Evolutionary conservation across 1,284 basidiomycete species (phyloP), one percentile per base, ranked within the genome.

Genomic region (Coniferiporia sulphurascens): DNA sequence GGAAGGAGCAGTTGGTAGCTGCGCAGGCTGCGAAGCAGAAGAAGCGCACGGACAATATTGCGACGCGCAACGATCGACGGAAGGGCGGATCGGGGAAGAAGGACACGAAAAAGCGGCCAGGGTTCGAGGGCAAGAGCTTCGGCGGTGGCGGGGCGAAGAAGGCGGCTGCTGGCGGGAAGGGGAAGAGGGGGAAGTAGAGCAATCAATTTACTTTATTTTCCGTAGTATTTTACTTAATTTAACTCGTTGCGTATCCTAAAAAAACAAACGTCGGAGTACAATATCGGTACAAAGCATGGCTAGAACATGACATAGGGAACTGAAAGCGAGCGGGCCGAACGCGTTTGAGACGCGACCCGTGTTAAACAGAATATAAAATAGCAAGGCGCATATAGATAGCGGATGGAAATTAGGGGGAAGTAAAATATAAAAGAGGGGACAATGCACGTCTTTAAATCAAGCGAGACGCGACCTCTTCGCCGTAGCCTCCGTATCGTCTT

Each of bases 11-110:
- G 43, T 68, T 94, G 22, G 68, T 80, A 6, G 79, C 83, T 17
- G 80, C 85, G 3, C 89, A 92, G 81, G 87, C 87, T 1, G 89
- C 89, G 35, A 85, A 83, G 68, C 87, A 92, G 73, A 93, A 94
- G 77, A 97, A 96, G 74, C 81, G 93, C 3, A 70, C 85, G 17
- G 93, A 95, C 68, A 96, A 98, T 70, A 89, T 97, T 65, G 89
- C 91, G 0, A 81, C 80, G 72, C 83, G 92, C 10, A 83, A 85
- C 60, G 91, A 96, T 68, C 79, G 88, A 41, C 81, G 81, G 70
- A 88, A 85, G 63, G 90, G 93, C 58, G 74, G 55, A 86, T 89
- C 1, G 72, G 78, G 68, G 80, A 82, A 72, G 65, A 69, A 72
- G 56, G 80, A 81, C 68, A 70, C 70, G n/a, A 91, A 91, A 73